A percentile compares a stretch with the other conserved stretches of the same genome.
Conservation (phyloP, 176 grass and related monocot species). For the Oryza australiensis region DNA sequence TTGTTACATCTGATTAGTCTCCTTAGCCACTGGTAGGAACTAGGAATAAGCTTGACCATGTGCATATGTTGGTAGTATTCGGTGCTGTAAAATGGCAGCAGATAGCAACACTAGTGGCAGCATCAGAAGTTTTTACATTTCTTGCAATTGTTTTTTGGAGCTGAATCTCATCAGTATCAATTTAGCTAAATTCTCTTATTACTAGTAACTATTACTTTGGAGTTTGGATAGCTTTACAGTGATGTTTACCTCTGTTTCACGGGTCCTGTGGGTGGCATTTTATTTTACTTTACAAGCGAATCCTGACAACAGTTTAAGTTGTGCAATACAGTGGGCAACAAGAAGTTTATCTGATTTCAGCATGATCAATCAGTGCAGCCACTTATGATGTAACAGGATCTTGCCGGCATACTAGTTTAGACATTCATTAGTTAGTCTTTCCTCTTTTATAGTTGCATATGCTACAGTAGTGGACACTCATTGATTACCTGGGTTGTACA, state of each 20-base stretch:
- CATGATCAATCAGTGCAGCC: not conserved
- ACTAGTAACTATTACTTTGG: not conserved
- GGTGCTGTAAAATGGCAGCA: not conserved
- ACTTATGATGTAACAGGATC: not conserved
- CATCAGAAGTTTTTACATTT: not conserved
- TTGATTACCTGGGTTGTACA: not conserved
- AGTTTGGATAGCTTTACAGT: not conserved
- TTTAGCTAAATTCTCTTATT: not conserved
- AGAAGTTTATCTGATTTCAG: not conserved
- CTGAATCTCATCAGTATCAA: not conserved
- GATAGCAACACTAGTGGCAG: not conserved
- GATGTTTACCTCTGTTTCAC: not conserved
- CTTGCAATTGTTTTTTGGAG: not conserved
- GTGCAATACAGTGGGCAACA: not conserved
- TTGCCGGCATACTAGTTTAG: not conserved
- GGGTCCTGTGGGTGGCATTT: not conserved
- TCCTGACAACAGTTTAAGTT: not conserved
- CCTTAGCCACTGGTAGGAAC: not conserved
- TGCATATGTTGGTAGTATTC: not conserved
- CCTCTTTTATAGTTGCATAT: not conserved
- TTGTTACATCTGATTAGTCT: not conserved
- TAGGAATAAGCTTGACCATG: too few relatives aligned
- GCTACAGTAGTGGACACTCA: too few relatives aligned
- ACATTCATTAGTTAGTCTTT: not conserved
- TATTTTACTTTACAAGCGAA: not conserved